phyloP scores from a whole-genome alignment of 495 filamentous ascomycete genomes.

The Daldinia decipiens region DNA sequence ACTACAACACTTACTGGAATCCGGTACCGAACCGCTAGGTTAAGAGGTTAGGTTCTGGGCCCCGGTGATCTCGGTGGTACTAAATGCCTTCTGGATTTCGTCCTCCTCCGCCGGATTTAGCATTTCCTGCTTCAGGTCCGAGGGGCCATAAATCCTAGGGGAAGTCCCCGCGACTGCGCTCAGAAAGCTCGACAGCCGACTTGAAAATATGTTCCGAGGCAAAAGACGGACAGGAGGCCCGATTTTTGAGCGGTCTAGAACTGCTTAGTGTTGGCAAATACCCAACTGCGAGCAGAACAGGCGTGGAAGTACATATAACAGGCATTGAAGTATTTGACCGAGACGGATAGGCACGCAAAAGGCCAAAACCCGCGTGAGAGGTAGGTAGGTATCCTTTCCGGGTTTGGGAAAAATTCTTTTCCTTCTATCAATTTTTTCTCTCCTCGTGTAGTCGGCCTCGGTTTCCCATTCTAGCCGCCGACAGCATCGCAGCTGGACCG shows the following conservation, averaged over 20 bases:
- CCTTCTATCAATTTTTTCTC: background rate
- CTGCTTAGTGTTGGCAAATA: conserved; percentile 26
- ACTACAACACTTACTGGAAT: conserved; percentile 14
- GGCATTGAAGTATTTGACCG: conserved; percentile 42
- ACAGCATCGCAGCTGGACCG: conserved; percentile 33
- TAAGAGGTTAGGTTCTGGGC: conserved; percentile 20
- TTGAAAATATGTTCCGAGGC: conserved; percentile 11
- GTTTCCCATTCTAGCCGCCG: conserved; percentile 44
- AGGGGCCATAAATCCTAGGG: conserved; percentile 10
- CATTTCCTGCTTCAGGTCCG: conserved; percentile 7
- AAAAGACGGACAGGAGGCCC: background rate
- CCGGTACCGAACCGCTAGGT: conserved; percentile 33
- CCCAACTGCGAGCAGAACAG: conserved; percentile 41
- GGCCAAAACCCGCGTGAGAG: conserved; percentile 32
- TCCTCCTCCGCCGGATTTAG: conserved; percentile 12
- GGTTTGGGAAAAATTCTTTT: conserved; percentile 13
- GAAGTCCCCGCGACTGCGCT: conserved; percentile 22
- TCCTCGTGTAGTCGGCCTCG: conserved; percentile 32
- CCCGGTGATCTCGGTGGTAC: conserved; percentile 42
- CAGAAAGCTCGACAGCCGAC: conserved; percentile 7
- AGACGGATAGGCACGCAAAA: conserved; percentile 26
- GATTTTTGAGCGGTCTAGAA: conserved; percentile 33
- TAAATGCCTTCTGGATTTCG: conserved; percentile 31
- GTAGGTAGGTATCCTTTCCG: conserved; percentile 20
- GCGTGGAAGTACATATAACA: conserved; percentile 41